Conservation (phyloP, 2,329 filamentous ascomycete species). For the Eutypella sp. region DNA sequence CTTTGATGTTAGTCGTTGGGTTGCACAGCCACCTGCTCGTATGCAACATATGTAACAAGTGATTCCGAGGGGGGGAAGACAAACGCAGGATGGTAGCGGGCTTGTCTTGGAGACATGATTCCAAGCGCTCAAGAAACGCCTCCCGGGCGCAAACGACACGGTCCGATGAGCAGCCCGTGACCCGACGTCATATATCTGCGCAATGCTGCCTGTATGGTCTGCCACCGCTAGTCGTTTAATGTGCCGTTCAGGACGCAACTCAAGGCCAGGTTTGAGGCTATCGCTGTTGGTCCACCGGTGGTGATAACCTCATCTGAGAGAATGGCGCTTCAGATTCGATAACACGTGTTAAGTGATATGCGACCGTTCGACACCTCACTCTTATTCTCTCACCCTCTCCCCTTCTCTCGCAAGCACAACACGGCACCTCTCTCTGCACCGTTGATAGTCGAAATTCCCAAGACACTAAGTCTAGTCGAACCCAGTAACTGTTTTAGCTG, state of each 20-base stretch:
- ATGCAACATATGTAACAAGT: not conserved
- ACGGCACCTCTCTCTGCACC: too few species aligned
- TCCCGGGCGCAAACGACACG: not conserved
- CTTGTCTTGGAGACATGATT: conserved; percentile 24
- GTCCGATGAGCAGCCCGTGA: not conserved
- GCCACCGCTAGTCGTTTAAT: not conserved
- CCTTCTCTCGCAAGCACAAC: too few species aligned
- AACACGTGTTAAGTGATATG: not conserved
- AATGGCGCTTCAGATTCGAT: not conserved
- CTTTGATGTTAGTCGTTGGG: conserved; percentile 18
- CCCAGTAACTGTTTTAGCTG: not conserved
- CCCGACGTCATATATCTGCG: not conserved
- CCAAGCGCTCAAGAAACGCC: not conserved
- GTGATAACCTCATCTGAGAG: not conserved
- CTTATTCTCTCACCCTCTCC: too few species aligned
- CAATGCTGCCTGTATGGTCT: not conserved
- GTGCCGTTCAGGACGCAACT: not conserved
- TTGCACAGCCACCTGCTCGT: conserved; percentile 4
- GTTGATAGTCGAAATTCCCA: not conserved
- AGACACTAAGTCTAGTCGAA: not conserved
- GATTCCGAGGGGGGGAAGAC: conserved; percentile 15
- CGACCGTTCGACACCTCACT: too few species aligned
- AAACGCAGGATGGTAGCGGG: conserved; percentile 26
- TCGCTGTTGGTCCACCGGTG: not conserved
- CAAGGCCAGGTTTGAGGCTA: not conserved